These are phyloP conservation scores for Ogataea ramenticola DNA, from an alignment of 805 yeast genomes.

Conservation along the genomic window DNA sequence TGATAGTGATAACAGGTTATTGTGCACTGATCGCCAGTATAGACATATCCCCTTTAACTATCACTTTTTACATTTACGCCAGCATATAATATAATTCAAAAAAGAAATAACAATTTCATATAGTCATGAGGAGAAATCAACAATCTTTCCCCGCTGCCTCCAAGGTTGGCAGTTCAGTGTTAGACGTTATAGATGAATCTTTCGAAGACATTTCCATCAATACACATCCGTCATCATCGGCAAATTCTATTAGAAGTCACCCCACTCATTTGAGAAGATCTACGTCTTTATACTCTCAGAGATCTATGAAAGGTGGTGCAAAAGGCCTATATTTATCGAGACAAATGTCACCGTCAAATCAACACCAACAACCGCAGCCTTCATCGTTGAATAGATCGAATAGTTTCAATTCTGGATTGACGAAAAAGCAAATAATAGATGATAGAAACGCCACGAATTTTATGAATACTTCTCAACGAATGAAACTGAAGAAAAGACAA, in stretches of 20 bases:
- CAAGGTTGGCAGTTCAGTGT: slow-evolving; percentile 5
- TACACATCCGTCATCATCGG: neutral
- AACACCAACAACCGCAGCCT: neutral
- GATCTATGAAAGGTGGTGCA: neutral
- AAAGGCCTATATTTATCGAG: neutral
- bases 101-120: no score
- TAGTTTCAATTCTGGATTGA: neutral
- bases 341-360: neutral
- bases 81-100: no score
- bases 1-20: no score
- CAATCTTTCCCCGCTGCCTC: slow-evolving; percentile 1
- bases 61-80: no score
- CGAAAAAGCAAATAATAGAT: neutral
- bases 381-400: neutral
- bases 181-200: slow-evolving; percentile 27
- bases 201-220: slow-evolving; percentile 25
- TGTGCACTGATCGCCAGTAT: no score
- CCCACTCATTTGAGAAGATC: neutral
- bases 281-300: neutral
- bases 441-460: neutral
- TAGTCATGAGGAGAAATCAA: neutral
- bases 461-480: neutral
- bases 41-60: no score
- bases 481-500: neutral
- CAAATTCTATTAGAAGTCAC: neutral